A percentile compares a stretch with the other conserved stretches of the same genome.
Evolutionary conservation across 2,329 filamentous ascomycete species (phyloP).

Genomic region (Ascochyta viciae-villosae): DNA sequence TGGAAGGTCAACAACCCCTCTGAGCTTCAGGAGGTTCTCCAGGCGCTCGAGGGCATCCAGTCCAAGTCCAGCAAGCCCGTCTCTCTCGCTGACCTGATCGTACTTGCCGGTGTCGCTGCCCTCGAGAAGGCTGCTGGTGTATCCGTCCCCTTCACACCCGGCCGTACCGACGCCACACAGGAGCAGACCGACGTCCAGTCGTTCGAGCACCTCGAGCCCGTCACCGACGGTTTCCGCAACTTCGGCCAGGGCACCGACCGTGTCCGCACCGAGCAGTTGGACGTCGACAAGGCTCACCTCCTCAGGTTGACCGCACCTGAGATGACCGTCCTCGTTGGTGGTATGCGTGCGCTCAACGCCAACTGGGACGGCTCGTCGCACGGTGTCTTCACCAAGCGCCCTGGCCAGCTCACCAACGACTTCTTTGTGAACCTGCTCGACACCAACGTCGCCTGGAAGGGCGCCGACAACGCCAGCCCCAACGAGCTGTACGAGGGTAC

Average conservation of each 20-base stretch:
- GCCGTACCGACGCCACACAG: constrained; percentile 73
- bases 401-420: constrained; percentile 76
- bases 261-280: constrained; percentile 70
- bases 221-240: constrained; percentile 81
- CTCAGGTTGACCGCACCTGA: constrained; percentile 75
- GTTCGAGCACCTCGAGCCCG: constrained; percentile 71
- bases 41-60: constrained; percentile 69
- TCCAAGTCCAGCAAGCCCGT: constrained; percentile 71
- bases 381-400: constrained; percentile 72
- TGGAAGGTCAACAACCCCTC: constrained; percentile 79
- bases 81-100: constrained; percentile 79
- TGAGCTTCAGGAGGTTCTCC: constrained; percentile 68
- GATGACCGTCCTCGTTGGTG: constrained; percentile 73
- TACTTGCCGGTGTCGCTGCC: constrained; percentile 73
- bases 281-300: constrained; percentile 75
- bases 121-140: constrained; percentile 74
- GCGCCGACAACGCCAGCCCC: constrained; percentile 50
- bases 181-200: constrained; percentile 74
- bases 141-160: constrained; percentile 74
- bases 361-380: constrained; percentile 74
- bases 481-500: constrained; percentile 67
- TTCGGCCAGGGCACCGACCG: constrained; percentile 69
- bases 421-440: constrained; percentile 84
- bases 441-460: constrained; percentile 69
- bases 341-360: constrained; percentile 71